Evolutionary conservation across 495 filamentous ascomycete species (phyloP).

Genomic region (Parmelia sp.): DNA sequence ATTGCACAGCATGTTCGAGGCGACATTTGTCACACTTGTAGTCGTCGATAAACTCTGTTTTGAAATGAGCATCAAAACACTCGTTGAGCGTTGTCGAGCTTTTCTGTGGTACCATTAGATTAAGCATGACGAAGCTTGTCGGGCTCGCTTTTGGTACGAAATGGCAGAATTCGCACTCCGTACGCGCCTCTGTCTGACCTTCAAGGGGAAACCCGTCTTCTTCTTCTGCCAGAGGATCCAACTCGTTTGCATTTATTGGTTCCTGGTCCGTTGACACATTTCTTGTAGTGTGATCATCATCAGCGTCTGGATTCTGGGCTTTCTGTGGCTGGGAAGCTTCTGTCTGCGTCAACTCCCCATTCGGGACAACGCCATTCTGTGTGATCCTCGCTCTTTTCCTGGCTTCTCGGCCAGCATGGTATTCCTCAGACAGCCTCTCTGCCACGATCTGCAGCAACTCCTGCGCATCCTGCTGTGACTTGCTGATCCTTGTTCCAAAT

Average conservation of each 20-base stretch:
- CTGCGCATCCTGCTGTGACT: slow-evolving; percentile 97
- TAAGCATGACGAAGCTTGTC: slow-evolving; percentile 86
- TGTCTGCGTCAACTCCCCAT: slow-evolving; percentile 13
- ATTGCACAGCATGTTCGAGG: slow-evolving; percentile 65
- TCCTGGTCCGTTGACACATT: slow-evolving; percentile 7
- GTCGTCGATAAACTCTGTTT: slow-evolving; percentile 92
- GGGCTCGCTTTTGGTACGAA: slow-evolving; percentile 79
- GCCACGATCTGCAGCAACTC: slow-evolving; percentile 92
- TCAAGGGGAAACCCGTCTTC: slow-evolving; percentile 83
- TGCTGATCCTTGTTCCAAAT: slow-evolving; percentile 82
- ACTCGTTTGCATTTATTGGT: slow-evolving; percentile 28
- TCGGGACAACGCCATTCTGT: not conserved
- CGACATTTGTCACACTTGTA: slow-evolving; percentile 92
- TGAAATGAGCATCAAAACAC: slow-evolving; percentile 91
- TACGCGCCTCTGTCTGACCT: slow-evolving; percentile 80
- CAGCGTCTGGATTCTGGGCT: slow-evolving; percentile 17
- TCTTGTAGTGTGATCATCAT: slow-evolving; percentile 13
- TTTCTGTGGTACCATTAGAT: slow-evolving; percentile 81
- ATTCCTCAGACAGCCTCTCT: slow-evolving; percentile 87
- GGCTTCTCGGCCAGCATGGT: slow-evolving; percentile 73
- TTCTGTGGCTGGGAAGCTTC: slow-evolving; percentile 23
- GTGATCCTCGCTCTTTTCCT: slow-evolving; percentile 39
- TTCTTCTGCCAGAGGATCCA: slow-evolving; percentile 29
- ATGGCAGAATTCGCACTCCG: slow-evolving; percentile 82
- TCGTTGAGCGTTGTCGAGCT: slow-evolving; percentile 57